A percentile compares a stretch with the other conserved stretches of the same genome.
Evolutionary conservation across 1,284 basidiomycete genomes (phyloP).

Genomic region (Malassezia brasiliensis): DNA sequence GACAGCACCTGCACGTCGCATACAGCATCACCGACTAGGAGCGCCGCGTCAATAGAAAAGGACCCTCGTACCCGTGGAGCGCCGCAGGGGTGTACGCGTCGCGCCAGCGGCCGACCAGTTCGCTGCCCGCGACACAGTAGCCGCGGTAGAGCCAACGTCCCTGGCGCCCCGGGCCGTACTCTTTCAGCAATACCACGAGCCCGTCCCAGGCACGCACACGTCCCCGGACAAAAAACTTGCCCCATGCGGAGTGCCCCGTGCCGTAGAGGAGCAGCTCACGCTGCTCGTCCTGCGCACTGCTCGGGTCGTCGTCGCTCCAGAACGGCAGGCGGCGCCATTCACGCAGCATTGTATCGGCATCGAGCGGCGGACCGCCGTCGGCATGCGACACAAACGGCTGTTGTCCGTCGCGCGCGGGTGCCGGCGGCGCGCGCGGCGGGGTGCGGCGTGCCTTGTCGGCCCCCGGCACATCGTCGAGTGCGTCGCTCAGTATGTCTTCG

Average conservation of each 20-base stretch:
- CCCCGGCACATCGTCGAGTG: neutral
- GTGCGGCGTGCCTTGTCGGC: neutral
- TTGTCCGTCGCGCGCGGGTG: neutral
- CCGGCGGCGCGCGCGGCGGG: neutral
- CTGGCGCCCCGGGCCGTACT: conserved; percentile 1
- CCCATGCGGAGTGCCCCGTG: conserved; percentile 10
- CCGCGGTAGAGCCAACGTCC: conserved; percentile 2
- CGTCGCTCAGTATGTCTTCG: neutral
- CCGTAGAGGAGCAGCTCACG: conserved; percentile 2
- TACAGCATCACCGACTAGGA: neutral
- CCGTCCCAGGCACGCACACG: conserved; percentile 7
- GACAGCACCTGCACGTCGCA: neutral
- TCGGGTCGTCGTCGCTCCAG: neutral
- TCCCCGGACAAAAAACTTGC: conserved; percentile 1
- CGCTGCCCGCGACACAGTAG: neutral
- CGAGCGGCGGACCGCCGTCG: neutral
- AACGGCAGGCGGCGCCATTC: neutral
- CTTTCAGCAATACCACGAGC: conserved; percentile 1
- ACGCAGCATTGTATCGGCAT: neutral
- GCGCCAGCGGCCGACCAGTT: conserved; percentile 7
- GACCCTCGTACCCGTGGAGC: conserved; percentile 4
- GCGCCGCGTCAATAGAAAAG: neutral
- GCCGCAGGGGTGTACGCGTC: conserved; percentile 1
- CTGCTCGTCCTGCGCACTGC: neutral
- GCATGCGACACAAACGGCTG: neutral